phyloP scores from a whole-genome alignment of 306 rosid species.

The Acacia melanoxylon region DNA sequence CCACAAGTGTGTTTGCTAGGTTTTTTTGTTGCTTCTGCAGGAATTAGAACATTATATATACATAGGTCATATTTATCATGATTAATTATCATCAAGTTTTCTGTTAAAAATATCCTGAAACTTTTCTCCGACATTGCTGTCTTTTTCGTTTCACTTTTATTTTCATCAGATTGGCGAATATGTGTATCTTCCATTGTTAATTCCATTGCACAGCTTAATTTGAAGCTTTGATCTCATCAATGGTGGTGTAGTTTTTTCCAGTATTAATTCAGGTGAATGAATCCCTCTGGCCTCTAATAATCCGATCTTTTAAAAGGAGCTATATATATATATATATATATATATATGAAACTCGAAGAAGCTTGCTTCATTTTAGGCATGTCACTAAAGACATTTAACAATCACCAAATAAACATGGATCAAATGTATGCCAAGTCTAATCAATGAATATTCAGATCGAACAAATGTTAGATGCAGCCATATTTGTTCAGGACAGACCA shows the following conservation, averaged over 20 bases:
- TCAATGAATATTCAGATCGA: not conserved
- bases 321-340: too few species aligned
- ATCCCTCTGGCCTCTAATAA: not conserved
- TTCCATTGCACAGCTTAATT: not conserved
- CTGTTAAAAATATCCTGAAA: not conserved
- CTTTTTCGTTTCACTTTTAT: not conserved
- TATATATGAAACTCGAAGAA: not conserved
- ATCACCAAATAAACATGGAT: not conserved
- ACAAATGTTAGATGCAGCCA: not conserved
- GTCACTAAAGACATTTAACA: not conserved
- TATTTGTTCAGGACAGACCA: not conserved
- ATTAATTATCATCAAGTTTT: too few species aligned
- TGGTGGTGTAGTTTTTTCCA: not conserved
- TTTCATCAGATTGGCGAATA: not conserved
- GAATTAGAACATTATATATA: not conserved
- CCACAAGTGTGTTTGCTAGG: not conserved
- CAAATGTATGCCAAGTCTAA: not conserved
- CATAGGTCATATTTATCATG: too few species aligned
- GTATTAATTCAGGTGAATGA: not conserved
- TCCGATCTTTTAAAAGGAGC: not conserved
- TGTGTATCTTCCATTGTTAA: not conserved
- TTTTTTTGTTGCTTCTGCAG: not conserved
- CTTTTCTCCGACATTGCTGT: not conserved
- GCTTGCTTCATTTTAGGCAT: not conserved
- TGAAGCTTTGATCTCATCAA: not conserved